Conservation (phyloP, 305 asterid genomes). For the Fraxinus angustifolia region DNA sequence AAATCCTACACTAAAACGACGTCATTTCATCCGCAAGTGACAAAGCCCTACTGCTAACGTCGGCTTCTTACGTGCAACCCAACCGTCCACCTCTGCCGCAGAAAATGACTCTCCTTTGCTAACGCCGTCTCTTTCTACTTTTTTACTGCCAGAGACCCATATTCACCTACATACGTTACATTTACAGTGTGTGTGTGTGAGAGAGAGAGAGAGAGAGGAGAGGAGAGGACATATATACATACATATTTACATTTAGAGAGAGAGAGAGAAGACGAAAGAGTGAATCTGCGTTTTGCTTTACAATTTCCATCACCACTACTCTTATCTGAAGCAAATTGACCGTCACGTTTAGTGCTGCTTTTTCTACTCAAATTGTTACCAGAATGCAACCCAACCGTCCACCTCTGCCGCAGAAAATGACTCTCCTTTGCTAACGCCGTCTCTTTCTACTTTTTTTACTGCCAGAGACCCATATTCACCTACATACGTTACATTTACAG, state of each 20-base stretch:
- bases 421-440: slow-evolving; percentile 33
- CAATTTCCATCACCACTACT: slow-evolving; percentile 29
- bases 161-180: neutral
- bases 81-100: slow-evolving; percentile 2
- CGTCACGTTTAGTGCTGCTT: slow-evolving; percentile 19
- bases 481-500: neutral
- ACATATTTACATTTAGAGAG: neutral
- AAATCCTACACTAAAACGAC: slow-evolving; percentile 17
- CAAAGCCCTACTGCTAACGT: slow-evolving; percentile 25
- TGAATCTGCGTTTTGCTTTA: slow-evolving; percentile 34
- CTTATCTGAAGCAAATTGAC: slow-evolving; percentile 31
- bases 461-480: neutral
- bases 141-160: neutral
- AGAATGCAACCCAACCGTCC: slow-evolving; percentile 24
- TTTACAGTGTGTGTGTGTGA: too few relatives aligned
- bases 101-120: neutral
- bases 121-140: slow-evolving; percentile 34
- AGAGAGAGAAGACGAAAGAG: slow-evolving; percentile 1
- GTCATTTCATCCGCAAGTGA: slow-evolving; percentile 8
- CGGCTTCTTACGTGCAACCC: slow-evolving; percentile 21
- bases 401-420: neutral
- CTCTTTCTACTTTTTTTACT: neutral
- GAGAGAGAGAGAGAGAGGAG: neutral
- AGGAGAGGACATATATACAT: neutral
- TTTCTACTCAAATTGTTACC: neutral